Base-by-base conservation (phyloP, 1,284 basidiomycete genomes). In the Pyrrhoderma lamaoense region DNA sequence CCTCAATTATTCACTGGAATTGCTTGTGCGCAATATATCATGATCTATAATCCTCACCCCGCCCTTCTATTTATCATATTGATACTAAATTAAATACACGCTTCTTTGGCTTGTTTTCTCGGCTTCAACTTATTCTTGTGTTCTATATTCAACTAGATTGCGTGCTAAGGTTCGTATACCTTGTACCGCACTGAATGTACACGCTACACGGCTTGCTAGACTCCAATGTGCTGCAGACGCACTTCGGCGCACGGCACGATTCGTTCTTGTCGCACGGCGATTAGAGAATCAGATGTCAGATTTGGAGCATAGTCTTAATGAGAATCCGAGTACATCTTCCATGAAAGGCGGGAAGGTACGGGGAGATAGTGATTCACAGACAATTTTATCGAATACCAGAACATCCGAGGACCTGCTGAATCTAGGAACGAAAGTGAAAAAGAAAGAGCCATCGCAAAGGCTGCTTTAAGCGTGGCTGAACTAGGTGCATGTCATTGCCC, bases 391-490 rank as follows among this genome's bases (percentile, higher is more conserved):
- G 16, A 22, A 22, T 40, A 22, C 38, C n/a, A 49, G 38, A 31
- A 39, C 18, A 40, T 38, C 25, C 25, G 23, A 47, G 22, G 56
- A 51, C 25, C 13, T 47, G 7, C 27, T 47, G 31, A 39, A 23
- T 37, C 63, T 64, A 14, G 77, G 79, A 39, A 64, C 22, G 85
- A 88, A 61, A 85, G 87, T 27, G 90, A 92, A 57, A 86, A 82
- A 64, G 91, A 94, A 61, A 74, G 90, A 3, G 80, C 81, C 9
- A 82, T 95, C 58, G 85, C 91, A 2, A 93, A 93, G 65, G 92
- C 93, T 1, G 93, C 93, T 8, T 69, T 96, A 57, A 93, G 82
- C 38, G 82, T 95, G 3, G 89, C 93, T 1, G 93, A 97, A 65
- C 73, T 96, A 36, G 78, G 91, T 91, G 55, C 59, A 79, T 71